Evolutionary conservation across 163 green algal genomes (phyloP), one percentile per base, ranked within the genome.

Genomic region (Scenedesmus sp.): DNA sequence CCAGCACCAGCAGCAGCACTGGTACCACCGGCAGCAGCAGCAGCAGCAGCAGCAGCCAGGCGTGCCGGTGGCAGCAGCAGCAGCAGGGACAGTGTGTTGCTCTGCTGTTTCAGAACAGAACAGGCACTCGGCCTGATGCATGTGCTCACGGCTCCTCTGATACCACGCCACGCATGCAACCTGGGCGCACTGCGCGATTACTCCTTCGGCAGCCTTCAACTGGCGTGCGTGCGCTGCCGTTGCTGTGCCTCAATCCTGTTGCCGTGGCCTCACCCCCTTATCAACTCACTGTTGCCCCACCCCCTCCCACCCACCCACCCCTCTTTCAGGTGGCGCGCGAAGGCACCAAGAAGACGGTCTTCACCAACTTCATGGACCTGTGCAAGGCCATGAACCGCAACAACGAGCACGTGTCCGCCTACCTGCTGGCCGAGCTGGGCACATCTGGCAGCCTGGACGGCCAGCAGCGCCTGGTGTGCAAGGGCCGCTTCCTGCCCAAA

Each of bases 261-360:
- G 34, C 34, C 34, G 34, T 46, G 34, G 34, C 34, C 34, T 46
- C 34, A 46, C 34, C 34, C 34, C 34, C 34, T 46, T 46, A 46
- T 46, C 34, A 46, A 46, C 34, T 46, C 34, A 46, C 34, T 46
- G 34, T 46, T 46, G 34, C 34, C 34, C 34, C 34, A 46, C 34
- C 34, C 34, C 34, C 34, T 46, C 34, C 34, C 34, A 46, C 34
- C 34, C 34, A 46, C 34, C 34, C 34, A 46, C 34, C 34, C 34
- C 34, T 46, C 23, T 4, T 18, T 18, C 97, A 96, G 87, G 98
- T 99, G 76, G 96, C 98, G 4, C 96, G 98, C 86, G 98, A 99
- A 96, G 98, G 98, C 70, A 99, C 98, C 60, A 99, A 99, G 96
- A 99, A 99, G 97, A 99, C 98, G 4, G 98, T 99, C 64, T 99